Base-by-base conservation (phyloP, 2,329 filamentous ascomycete genomes). In the Stagonosporopsis cucurbitacearum region DNA sequence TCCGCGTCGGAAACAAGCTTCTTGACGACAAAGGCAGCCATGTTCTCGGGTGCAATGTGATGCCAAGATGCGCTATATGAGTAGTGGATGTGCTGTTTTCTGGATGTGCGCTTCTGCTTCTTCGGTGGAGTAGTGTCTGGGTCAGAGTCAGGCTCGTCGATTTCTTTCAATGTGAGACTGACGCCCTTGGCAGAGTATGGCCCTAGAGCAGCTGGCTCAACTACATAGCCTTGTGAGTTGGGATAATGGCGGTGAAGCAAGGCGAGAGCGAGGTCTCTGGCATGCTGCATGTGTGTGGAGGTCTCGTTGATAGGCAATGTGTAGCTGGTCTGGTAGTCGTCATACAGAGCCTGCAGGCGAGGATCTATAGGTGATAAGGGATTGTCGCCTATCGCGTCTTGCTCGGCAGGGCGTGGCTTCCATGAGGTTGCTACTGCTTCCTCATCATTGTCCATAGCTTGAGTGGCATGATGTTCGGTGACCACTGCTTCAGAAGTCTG, bases 211-310 rank as follows among this genome's bases (percentile, higher is more conserved):
- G 33, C 43, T 7, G 56, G 54, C 9, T 56, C 48, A 19, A 72
- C 47, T 9, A 49, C 43, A 41, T 60, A 72, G 33, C 57, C 61
- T 45, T 69, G 52, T 2, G 49, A 50, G 3, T 50, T 39, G 1
- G 69, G 68, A 30, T 61, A 70, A 50, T 69, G 68, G 45, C 69
- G 61, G 26, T 56, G 42, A n/a, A 71, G 62, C 9, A 70, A 28
- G 9, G 59, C 50, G 13, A 50, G 32, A 3, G 57, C 60, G 9
- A 73, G 48, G 1, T 52, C 49, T 35, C 64, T 61, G 33, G 63
- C 69, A 23, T 59, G 52, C 19, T 57, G 44, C 37, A 69, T 59
- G 17, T 63, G 66, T 4, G 39, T 30, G 15, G 58, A 45, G 28
- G 40, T 45, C 15, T 28, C 43, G 28, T 51, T 52, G 19, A 61